Conservation (phyloP, 2,329 filamentous ascomycete species). For the Phoma herbarum region DNA sequence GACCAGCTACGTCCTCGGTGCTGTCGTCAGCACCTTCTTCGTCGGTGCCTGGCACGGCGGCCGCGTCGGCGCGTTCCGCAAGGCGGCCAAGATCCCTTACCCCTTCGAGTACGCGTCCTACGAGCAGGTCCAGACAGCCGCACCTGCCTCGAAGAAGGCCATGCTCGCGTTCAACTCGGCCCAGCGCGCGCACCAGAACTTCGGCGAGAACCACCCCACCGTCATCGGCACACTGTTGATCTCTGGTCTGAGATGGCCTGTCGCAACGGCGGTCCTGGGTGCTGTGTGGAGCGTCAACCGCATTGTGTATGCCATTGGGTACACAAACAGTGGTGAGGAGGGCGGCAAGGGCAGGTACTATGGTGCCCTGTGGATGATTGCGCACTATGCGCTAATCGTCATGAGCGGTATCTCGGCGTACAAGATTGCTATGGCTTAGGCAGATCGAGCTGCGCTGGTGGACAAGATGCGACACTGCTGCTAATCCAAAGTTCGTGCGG, state of each 20-base stretch:
- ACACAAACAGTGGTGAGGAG: conserved; percentile 51
- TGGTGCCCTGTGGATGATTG: conserved; percentile 47
- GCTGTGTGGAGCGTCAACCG: conserved; percentile 61
- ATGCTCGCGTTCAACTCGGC: conserved; percentile 58
- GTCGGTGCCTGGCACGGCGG: conserved; percentile 62
- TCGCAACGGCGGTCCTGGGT: conserved; percentile 57
- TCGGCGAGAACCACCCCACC: conserved; percentile 65
- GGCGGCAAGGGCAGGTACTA: conserved; percentile 57
- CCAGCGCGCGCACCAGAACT: conserved; percentile 62
- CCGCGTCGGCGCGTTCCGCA: conserved; percentile 59
- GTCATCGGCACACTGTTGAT: conserved; percentile 63
- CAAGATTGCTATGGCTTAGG: conserved; percentile 31
- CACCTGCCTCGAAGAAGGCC: conserved; percentile 52
- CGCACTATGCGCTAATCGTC: conserved; percentile 41
- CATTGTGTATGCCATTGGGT: conserved; percentile 59
- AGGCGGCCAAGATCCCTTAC: conserved; percentile 63
- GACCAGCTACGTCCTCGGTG: conserved; percentile 63
- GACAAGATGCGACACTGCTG: background rate
- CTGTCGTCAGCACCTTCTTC: conserved; percentile 64
- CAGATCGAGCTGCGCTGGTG: background rate
- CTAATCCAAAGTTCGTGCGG: background rate
- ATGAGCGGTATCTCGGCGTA: conserved; percentile 41
- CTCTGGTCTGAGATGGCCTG: conserved; percentile 63
- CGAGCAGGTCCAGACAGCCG: conserved; percentile 58
- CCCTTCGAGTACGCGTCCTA: conserved; percentile 67